Percentiles rank a stretch among this genome's conserved stretches.
Evolutionary conservation across 148 eudicot species (phyloP).

Genomic region (Camellia lanceoleosa): DNA sequence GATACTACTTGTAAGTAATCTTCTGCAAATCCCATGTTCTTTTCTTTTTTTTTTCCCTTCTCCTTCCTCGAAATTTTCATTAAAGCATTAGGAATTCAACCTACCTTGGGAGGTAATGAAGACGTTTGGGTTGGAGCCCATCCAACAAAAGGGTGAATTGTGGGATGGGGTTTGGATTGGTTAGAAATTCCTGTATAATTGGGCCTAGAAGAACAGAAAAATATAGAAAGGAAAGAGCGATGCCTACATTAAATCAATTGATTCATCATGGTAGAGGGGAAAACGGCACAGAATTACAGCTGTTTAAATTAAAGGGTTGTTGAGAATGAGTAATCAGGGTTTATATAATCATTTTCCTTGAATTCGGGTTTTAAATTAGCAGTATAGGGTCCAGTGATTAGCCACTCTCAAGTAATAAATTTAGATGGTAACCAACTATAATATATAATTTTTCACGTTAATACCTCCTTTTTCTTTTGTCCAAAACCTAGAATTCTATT

Average conservation of each 20-base stretch:
- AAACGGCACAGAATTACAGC: not conserved
- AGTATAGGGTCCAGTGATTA: not conserved
- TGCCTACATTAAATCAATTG: no score
- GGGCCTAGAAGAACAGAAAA: not conserved
- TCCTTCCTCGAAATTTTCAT: not conserved
- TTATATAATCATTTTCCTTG: not conserved
- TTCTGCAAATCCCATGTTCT: not conserved
- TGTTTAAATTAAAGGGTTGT: not conserved
- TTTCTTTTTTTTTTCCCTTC: not conserved
- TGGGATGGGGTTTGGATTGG: not conserved
- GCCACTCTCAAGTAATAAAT: not conserved
- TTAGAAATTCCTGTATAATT: not conserved
- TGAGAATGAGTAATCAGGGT: not conserved
- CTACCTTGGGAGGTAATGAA: not conserved
- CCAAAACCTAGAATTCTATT: not conserved
- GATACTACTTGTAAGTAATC: conserved; percentile 65
- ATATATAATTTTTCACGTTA: not conserved
- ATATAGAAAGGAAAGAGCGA: not conserved
- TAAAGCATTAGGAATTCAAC: not conserved
- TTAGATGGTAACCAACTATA: not conserved
- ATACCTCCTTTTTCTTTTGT: not conserved
- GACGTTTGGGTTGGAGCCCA: not conserved
- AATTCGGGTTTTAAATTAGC: not conserved
- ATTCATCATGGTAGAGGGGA: not conserved
- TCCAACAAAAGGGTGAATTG: not conserved